Percentiles rank a stretch among this genome's conserved stretches.
Evolutionary conservation across 2,329 filamentous ascomycete genomes (phyloP).

Genomic region (Neonectria ditissima): DNA sequence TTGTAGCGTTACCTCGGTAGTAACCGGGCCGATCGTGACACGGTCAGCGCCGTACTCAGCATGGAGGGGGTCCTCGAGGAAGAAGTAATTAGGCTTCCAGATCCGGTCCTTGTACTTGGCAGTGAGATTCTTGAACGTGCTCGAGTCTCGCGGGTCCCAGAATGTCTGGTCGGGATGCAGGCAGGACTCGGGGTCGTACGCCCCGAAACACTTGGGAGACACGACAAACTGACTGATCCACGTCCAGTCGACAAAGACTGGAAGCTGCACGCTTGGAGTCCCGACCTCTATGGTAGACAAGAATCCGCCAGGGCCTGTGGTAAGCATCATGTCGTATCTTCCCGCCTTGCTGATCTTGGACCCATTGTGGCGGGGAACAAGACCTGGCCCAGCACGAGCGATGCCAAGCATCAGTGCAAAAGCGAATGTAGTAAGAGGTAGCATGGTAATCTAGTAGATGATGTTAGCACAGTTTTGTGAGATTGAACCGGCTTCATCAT

Average conservation of each 20-base stretch:
- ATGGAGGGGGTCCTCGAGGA: constrained; percentile 14
- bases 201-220: constrained; percentile 21
- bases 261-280: constrained; percentile 6
- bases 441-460: not conserved
- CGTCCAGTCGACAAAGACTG: constrained; percentile 24
- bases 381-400: constrained; percentile 16
- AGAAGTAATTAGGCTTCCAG: constrained; percentile 24
- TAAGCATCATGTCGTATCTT: constrained; percentile 19
- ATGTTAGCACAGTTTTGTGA: not conserved
- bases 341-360: constrained; percentile 2
- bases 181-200: constrained; percentile 15
- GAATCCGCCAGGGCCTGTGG: constrained; percentile 11
- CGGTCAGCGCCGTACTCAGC: constrained; percentile 22
- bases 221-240: constrained; percentile 28
- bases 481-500: not conserved
- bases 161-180: constrained; percentile 11
- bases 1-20: constrained; percentile 17
- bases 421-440: constrained; percentile 6
- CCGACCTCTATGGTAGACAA: constrained; percentile 21
- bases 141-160: constrained; percentile 19
- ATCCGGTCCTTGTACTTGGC: constrained; percentile 14
- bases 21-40: constrained; percentile 15
- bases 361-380: constrained; percentile 13
- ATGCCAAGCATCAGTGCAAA: constrained; percentile 14
- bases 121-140: constrained; percentile 17